These are phyloP conservation scores for Apiotrichum laibachii DNA, from an alignment of 1,284 basidiomycete genomes.

Conservation along the genomic window DNA sequence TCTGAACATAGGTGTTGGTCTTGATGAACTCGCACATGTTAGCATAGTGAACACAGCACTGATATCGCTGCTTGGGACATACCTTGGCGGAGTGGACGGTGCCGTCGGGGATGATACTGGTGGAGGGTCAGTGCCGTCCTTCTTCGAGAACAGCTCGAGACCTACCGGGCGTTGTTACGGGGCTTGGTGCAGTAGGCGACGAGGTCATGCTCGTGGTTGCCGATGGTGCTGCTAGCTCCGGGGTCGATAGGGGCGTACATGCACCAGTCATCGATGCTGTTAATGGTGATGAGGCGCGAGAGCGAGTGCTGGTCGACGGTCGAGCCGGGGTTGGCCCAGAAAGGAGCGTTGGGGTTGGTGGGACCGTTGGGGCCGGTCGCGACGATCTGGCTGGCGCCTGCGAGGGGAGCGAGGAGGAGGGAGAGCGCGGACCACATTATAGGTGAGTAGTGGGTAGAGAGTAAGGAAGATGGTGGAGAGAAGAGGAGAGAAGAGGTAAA, in stretches of 20 bases:
- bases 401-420: constrained; percentile 2
- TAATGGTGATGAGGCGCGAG: constrained; percentile 45
- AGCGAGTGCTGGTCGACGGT: constrained; percentile 47
- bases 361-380: constrained; percentile 46
- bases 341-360: constrained; percentile 47
- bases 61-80: constrained; percentile 3
- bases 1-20: constrained; percentile 52
- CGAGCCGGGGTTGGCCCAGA: constrained; percentile 31
- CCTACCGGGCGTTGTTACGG: constrained; percentile 36
- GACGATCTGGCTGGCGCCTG: constrained; percentile 36
- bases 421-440: background rate
- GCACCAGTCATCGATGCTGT: constrained; percentile 50
- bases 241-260: constrained; percentile 43
- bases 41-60: background rate
- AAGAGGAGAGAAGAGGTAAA: no score
- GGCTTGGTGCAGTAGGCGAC: constrained; percentile 47
- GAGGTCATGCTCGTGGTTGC: constrained; percentile 42
- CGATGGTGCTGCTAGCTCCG: constrained; percentile 35
- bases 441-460: background rate
- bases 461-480: no score
- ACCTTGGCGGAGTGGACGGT: constrained; percentile 43
- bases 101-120: constrained; percentile 49
- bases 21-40: constrained; percentile 36
- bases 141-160: background rate
- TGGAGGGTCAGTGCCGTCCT: background rate